Base-by-base conservation (phyloP, 352 stramenopile genomes). In the Phytopythium kandeliae region DNA sequence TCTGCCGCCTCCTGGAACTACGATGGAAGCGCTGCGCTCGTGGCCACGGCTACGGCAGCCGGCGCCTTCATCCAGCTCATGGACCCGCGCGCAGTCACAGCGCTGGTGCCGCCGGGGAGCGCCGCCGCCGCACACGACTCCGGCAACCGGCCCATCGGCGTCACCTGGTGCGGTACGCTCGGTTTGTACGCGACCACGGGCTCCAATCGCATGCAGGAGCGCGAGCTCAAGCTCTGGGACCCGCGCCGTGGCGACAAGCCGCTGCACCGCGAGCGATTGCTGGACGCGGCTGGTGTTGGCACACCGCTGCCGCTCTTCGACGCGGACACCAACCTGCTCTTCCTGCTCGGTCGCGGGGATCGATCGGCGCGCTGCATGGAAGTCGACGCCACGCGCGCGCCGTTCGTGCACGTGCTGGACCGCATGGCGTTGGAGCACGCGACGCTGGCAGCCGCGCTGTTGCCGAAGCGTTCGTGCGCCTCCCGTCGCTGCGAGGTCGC, bases 161-260 rank as follows among this genome's bases (percentile, higher is more conserved):
- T 89, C 11, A 55, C 65, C 1, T 93, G 79, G 79, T 84, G 74
- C 51, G 74, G 73, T 26, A 63, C 65, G 4, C 65, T 58, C 16
- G 67, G 76, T 25, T 62, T 75, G 31, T 81, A 89, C 47, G 26
- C 86, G 24, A 88, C 79, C 4, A 71, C 67, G 12, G 80, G 83
- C 13, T 82, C 69, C 46, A 74, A 85, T 47, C 54, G 50, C 10
- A 74, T 87, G 67, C 79, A 88, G 44, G 80, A 90, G 46, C 56
- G 78, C 3, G 83, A 93, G 47, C 54, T 93, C 12, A 89, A 89
- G 58, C 57, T 93, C 7, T 93, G 79, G 83, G 83, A 93, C 19
- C 55, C 65, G 24, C 71, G 80, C n/a, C 64, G 78, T 34, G 48
- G 86, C 9, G 34, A 55, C 33, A 2, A 8, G 31, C 63, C 71